Evolutionary conservation across 139 green algal genomes (phyloP).

Genomic region (Pleodorina starrii): DNA sequence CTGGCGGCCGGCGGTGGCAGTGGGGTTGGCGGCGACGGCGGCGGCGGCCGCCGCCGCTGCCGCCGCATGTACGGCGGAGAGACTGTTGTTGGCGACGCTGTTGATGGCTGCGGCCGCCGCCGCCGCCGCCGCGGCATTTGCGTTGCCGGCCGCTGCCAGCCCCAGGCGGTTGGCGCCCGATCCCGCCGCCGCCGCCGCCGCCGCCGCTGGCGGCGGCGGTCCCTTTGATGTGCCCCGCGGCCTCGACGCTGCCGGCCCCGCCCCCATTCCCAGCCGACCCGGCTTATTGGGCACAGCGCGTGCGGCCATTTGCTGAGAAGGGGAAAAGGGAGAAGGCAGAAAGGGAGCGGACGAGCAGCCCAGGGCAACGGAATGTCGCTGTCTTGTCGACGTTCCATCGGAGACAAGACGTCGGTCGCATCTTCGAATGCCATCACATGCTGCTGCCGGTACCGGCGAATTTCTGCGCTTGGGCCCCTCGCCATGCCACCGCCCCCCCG

Average conservation of each 20-base stretch:
- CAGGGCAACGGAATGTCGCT: no score
- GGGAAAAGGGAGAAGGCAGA: neutral
- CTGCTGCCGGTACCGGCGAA: no score
- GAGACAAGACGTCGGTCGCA: no score
- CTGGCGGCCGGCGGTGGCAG: neutral
- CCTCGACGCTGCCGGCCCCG: neutral
- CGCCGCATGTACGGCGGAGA: neutral
- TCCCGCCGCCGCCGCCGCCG: neutral
- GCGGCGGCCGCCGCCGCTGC: neutral
- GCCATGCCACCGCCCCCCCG: no score
- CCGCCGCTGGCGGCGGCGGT: neutral
- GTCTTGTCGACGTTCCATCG: no score
- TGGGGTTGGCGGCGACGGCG: neutral
- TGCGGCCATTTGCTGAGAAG: slow-evolving; percentile 35
- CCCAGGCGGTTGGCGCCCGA: neutral
- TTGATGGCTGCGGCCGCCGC: neutral
- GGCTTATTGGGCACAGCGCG: neutral
- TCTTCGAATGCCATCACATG: no score
- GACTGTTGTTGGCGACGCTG: neutral
- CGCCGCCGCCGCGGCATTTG: neutral
- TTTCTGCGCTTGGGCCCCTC: no score
- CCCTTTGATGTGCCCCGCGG: neutral
- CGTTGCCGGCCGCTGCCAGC: neutral
- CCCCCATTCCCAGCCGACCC: neutral
- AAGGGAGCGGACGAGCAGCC: no score